These are phyloP conservation scores for Neospora caninum DNA, from an alignment of 169 alveolate species.

Conservation along the genomic window DNA sequence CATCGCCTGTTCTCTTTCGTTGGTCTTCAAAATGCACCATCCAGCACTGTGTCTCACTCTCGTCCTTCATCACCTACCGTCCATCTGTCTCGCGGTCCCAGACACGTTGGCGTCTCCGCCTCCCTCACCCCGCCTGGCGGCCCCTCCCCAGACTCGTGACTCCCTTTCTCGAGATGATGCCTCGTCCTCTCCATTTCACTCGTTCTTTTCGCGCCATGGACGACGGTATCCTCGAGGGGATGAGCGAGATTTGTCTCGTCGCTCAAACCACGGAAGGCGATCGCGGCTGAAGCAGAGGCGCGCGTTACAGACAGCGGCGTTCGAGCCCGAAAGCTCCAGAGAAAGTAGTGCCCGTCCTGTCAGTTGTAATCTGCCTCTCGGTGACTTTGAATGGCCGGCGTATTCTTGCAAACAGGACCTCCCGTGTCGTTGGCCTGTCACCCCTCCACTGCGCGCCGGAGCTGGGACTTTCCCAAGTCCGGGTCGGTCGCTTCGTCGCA, in stretches of 20 bases:
- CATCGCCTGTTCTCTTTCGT: no score
- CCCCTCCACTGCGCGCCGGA: no score
- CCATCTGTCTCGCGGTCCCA: constrained; percentile 9
- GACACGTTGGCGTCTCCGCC: neutral
- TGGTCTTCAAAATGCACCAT: neutral
- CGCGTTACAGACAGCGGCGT: neutral
- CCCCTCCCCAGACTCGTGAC: neutral
- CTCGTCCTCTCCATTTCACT: neutral
- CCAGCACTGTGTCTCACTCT: constrained; percentile 1
- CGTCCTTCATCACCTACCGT: constrained; percentile 6
- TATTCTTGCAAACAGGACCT: neutral
- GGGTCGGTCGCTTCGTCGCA: no score
- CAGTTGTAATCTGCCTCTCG: neutral
- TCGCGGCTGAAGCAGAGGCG: constrained; percentile 5
- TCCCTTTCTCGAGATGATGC: neutral
- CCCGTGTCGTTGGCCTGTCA: no score
- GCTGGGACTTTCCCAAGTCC: no score
- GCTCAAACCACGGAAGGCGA: neutral
- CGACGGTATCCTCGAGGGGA: neutral
- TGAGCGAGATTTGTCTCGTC: neutral
- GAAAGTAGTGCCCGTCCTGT: neutral
- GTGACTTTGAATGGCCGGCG: neutral
- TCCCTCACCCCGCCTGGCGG: neutral
- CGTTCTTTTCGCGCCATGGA: neutral
- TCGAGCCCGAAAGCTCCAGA: neutral